A percentile compares a stretch with the other conserved stretches of the same genome.
Evolutionary conservation across 148 eudicot species (phyloP).

Genomic region (Rhododendron williamsianum): DNA sequence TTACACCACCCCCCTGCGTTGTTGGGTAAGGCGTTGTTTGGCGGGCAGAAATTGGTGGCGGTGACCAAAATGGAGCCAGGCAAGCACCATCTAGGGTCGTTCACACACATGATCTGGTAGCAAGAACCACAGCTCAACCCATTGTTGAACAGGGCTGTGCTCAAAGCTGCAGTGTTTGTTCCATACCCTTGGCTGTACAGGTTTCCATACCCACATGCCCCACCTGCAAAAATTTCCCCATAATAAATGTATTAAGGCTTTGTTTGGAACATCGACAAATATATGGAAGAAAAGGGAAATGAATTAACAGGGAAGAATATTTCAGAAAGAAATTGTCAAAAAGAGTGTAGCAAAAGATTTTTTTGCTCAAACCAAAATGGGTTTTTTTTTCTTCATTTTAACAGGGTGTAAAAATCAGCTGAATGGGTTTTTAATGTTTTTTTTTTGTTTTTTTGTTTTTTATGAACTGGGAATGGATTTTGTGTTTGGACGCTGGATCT

Average conservation of each 20-base stretch:
- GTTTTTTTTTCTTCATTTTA: background rate
- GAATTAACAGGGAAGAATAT: background rate
- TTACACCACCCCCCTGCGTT: conserved; percentile 67
- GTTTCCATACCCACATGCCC: conserved; percentile 77
- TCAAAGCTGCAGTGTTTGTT: conserved; percentile 67
- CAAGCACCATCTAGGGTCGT: conserved; percentile 59
- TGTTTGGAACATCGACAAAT: background rate
- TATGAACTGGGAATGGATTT: background rate
- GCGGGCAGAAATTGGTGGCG: conserved; percentile 82
- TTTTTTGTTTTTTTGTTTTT: too few relatives aligned
- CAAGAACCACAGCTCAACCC: conserved; percentile 83
- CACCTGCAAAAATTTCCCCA: conserved; percentile 30
- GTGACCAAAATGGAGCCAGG: conserved; percentile 61
- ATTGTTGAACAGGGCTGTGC: conserved; percentile 64
- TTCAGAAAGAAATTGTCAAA: background rate
- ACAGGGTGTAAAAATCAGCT: background rate
- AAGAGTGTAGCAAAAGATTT: background rate
- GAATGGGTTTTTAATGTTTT: too few relatives aligned
- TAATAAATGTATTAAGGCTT: background rate
- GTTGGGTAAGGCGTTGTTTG: conserved; percentile 49
- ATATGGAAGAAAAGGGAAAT: background rate
- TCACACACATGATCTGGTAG: conserved; percentile 53
- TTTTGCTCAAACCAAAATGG: background rate
- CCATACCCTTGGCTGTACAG: conserved; percentile 69
- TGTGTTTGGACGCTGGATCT: background rate